These are phyloP conservation scores for Podospora pseudopauciseta DNA, from an alignment of 495 filamentous ascomycete species.

Conservation along the genomic window DNA sequence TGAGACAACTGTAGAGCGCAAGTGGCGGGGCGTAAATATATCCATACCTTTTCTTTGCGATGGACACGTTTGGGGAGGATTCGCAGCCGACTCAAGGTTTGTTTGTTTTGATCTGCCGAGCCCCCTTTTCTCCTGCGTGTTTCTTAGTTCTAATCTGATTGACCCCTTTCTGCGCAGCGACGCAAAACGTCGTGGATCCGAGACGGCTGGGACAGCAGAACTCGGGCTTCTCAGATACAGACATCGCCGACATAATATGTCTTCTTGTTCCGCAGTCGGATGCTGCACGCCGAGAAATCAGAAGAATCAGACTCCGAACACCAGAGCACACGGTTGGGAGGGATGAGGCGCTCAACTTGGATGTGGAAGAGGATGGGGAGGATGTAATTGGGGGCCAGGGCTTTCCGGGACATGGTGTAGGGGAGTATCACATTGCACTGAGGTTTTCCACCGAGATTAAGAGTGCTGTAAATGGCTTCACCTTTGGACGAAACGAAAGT, in stretches of 20 bases:
- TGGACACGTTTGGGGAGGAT: conserved; percentile 25
- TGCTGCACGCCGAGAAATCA: conserved; percentile 65
- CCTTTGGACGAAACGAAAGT: conserved; percentile 72
- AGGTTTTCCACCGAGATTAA: conserved; percentile 69
- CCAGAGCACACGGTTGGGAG: conserved; percentile 36
- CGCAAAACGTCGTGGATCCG: conserved; percentile 78
- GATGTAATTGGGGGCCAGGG: conserved; percentile 37
- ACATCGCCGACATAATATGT: conserved; percentile 83
- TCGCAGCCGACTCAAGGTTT: conserved; percentile 32
- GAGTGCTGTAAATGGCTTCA: conserved; percentile 64
- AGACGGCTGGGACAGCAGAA: conserved; percentile 69
- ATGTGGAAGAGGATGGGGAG: conserved; percentile 36
- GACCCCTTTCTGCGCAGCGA: conserved; percentile 46
- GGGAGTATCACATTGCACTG: conserved; percentile 70
- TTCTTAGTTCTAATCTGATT: conserved; percentile 18
- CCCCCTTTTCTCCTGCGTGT: background rate
- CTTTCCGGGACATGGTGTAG: conserved; percentile 42
- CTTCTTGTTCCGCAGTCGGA: conserved; percentile 77
- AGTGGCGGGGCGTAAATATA: background rate
- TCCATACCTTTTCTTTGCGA: conserved; percentile 12
- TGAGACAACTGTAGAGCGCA: conserved; percentile 1
- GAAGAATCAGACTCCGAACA: conserved; percentile 45
- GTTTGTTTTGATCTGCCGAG: conserved; percentile 5
- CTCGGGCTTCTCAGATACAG: conserved; percentile 73
- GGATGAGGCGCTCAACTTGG: conserved; percentile 46